Evolutionary conservation across 306 rosid species (phyloP), one percentile per base, ranked within the genome.

Genomic region (Biancaea sappan): DNA sequence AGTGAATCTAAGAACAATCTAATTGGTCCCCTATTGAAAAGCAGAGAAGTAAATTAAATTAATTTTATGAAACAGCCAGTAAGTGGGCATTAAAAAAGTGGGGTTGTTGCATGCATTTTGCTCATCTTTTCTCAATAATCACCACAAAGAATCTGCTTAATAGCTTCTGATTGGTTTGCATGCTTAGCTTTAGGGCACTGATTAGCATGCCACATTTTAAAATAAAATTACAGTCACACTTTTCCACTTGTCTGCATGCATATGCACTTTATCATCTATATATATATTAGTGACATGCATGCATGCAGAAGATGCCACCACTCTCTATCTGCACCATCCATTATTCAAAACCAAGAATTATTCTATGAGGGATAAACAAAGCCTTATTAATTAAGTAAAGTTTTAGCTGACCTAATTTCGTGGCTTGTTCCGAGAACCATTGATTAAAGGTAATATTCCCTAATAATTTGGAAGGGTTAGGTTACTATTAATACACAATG

Each of bases 221-320:
- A 68, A 9, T 31, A 18, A n/a, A 29, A 48, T 47, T 48, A 50
- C 21, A 31, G 48, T 6, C 32, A 19, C 43, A 48, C 32, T 58
- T 48, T 29, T 29, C 60, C 6, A 22, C 7, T 50, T 69, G 47
- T 69, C 48, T 35, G 8, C 63, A 31, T 69, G 59, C 18, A 21
- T 15, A 5, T 5, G 5, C 37, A 2, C 37, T 4, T 37, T 4
- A 4, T 4, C 7, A 37, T 37, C 4, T 8, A 37, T 4, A 37
- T 37, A 37, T 37, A 5, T 37, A 37, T 37, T n/a, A n/a, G n/a
- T n/a, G n/a, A n/a, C n/a, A 0, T 54, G 35, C 61, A 54, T 54
- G 61, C 61, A 54, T 56, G 56, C 56, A 41, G 56, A 57, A 52
- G 53, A 72, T 72, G 31, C 38, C 54, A 8, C 13, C 4, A 25